Percentiles rank a stretch among this genome's conserved stretches.
Evolutionary conservation across 306 rosid species (phyloP).

Genomic region (Cercis canadensis): DNA sequence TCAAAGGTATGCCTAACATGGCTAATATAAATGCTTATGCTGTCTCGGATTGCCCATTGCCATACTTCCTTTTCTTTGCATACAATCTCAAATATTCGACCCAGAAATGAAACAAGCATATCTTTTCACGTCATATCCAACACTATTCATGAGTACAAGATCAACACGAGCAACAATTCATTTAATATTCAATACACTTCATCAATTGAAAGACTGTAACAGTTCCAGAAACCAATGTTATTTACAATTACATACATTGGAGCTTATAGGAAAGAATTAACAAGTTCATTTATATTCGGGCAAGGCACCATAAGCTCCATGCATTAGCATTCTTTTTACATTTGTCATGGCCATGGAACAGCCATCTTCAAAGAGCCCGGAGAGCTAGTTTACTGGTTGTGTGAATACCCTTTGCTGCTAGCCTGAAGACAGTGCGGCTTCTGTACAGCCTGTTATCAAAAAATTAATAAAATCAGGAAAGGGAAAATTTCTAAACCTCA

Average conservation of each 20-base stretch:
- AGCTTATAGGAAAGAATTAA: constrained; percentile 14
- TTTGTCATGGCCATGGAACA: constrained; percentile 26
- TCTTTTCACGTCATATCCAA: too few species aligned
- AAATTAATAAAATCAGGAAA: neutral
- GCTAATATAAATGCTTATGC: neutral
- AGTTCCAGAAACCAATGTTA: constrained; percentile 35
- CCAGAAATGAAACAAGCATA: too few species aligned
- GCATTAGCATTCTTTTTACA: constrained; percentile 8
- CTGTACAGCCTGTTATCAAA: constrained; percentile 67
- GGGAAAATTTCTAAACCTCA: neutral
- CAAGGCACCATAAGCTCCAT: constrained; percentile 31
- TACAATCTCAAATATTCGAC: too few species aligned
- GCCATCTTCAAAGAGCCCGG: constrained; percentile 58
- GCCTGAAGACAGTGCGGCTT: constrained; percentile 65
- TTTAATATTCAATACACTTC: constrained; percentile 26
- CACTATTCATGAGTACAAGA: neutral
- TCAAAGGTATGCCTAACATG: constrained; percentile 19
- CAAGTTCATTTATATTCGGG: constrained; percentile 4
- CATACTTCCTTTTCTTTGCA: too few species aligned
- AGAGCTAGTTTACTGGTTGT: constrained; percentile 67
- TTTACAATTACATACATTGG: constrained; percentile 58
- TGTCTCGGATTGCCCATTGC: too few species aligned
- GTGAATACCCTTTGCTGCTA: constrained; percentile 77
- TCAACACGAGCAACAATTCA: neutral
- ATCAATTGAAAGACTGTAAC: neutral